Evolutionary conservation across 352 stramenopile species (phyloP), one percentile per base, ranked within the genome.

Genomic region (Phytophthora constricta): DNA sequence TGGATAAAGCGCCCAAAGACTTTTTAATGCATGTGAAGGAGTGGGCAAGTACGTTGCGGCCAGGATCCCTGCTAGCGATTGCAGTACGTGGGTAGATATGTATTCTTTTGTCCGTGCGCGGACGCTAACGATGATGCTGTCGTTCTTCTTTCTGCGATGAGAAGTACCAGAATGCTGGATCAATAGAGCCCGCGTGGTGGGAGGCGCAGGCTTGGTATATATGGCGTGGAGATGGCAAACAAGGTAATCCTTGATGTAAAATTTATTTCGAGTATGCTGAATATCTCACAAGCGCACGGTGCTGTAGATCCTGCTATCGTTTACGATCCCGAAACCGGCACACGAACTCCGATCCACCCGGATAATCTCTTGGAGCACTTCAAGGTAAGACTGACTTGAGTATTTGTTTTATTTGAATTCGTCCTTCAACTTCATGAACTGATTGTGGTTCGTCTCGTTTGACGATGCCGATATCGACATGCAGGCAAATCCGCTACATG

Each of bases 171-270:
- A 91, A 95, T 42, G 65, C 68, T 45, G 86, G 75, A n/a, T 86
- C 81, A 2, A 52, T 72, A 1, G 82, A 95, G 48, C 70, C 81
- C 0, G 80, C 72, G 22, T 95, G 84, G 84, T 95, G 87, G 87
- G 85, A 95, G 54, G 87, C 87, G 1, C 87, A 95, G 58, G 85
- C 86, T n/a, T 95, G 87, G 87, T 93, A 95, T 56, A 60, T 89
- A 10, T 95, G 87, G 87, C 76, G 81, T 45, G 79, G 79, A 9
- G 80, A 88, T 16, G 85, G 84, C 5, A 78, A 80, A 33, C 65
- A 84, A 76, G 70, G 86, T 92, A 34, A 5, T n/a, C n/a, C n/a
- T n/a, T n/a, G n/a, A n/a, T n/a, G n/a, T n/a, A n/a, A n/a, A n/a
- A n/a, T n/a, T n/a, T n/a, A n/a, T n/a, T n/a, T n/a, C n/a, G n/a